A percentile compares a stretch with the other conserved stretches of the same genome.
phyloP scores from a whole-genome alignment of 345 rosid species.

The Rhizophora mangle region DNA sequence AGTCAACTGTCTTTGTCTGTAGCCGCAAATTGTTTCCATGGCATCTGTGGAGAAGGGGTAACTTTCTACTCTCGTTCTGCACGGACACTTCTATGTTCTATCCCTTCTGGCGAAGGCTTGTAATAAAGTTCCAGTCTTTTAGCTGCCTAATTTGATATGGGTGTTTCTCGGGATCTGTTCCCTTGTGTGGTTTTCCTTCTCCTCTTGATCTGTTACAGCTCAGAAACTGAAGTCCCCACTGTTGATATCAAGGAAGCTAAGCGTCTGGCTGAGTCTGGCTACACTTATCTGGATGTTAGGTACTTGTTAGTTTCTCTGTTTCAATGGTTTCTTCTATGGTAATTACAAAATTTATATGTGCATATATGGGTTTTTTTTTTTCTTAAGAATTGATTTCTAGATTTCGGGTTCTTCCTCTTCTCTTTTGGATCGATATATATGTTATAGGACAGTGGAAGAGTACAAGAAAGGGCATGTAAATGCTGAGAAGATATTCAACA shows the following conservation, averaged over 20 bases:
- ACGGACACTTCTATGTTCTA: too few relatives aligned
- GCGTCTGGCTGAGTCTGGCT: not conserved
- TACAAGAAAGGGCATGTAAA: conserved; percentile 7
- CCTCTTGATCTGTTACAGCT: not conserved
- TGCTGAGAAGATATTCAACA: conserved; percentile 47
- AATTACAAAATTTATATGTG: not conserved
- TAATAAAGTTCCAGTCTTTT: not conserved
- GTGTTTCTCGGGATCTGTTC: not conserved
- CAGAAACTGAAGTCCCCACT: not conserved
- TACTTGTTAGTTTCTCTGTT: not conserved
- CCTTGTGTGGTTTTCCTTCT: not conserved
- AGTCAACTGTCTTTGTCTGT: too few relatives aligned
- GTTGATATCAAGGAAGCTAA: not conserved
- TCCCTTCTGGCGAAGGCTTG: too few relatives aligned
- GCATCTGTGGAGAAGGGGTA: too few relatives aligned
- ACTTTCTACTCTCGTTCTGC: too few relatives aligned
- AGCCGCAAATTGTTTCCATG: too few relatives aligned
- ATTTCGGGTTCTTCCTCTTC: not conserved
- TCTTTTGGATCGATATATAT: not conserved
- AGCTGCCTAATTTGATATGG: not conserved
- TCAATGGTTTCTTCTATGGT: not conserved
- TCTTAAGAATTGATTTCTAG: not conserved
- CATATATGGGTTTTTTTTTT: too few relatives aligned
- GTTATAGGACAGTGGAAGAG: conserved; percentile 8
- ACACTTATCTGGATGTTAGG: not conserved